A percentile compares a stretch with the other conserved stretches of the same genome.
phyloP scores from a whole-genome alignment of 306 rosid genomes.

The Acacia crassicarpa region DNA sequence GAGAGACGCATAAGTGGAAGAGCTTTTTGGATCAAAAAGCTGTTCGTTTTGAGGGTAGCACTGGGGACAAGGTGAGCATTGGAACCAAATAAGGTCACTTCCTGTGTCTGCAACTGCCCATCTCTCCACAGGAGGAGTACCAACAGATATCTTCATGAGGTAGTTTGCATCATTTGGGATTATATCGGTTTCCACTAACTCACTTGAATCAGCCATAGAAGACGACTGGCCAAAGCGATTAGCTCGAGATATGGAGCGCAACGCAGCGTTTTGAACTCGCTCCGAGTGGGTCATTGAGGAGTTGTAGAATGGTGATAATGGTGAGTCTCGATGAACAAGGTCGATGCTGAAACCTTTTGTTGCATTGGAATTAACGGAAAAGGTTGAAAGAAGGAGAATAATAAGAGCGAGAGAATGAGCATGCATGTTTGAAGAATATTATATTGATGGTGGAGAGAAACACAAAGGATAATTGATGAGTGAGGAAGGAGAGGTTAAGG shows the following conservation, averaged over 20 bases:
- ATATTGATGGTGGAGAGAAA: not conserved
- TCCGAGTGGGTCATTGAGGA: not conserved
- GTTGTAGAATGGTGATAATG: not conserved
- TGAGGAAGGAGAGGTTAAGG: not conserved
- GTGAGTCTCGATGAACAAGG: not conserved
- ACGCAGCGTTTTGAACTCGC: not conserved
- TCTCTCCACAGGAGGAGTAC: slow-evolving; percentile 24
- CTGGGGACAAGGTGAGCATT: slow-evolving; percentile 10
- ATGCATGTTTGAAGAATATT: not conserved
- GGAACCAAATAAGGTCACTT: slow-evolving; percentile 37
- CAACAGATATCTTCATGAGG: not conserved
- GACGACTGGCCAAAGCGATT: not conserved
- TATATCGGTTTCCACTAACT: not conserved
- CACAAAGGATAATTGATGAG: not conserved
- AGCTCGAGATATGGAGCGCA: not conserved
- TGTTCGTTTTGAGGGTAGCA: slow-evolving; percentile 25
- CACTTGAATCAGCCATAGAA: not conserved
- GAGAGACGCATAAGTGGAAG: not conserved
- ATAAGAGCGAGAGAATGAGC: not conserved
- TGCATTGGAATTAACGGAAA: too few relatives aligned
- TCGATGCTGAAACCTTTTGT: not conserved
- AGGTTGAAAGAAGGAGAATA: not conserved
- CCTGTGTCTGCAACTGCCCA: slow-evolving; percentile 31
- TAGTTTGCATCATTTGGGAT: not conserved
- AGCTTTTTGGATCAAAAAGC: not conserved